Evolutionary conservation across 345 rosid species (phyloP), one percentile per base, ranked within the genome.

Genomic region (Boechera stricta): DNA sequence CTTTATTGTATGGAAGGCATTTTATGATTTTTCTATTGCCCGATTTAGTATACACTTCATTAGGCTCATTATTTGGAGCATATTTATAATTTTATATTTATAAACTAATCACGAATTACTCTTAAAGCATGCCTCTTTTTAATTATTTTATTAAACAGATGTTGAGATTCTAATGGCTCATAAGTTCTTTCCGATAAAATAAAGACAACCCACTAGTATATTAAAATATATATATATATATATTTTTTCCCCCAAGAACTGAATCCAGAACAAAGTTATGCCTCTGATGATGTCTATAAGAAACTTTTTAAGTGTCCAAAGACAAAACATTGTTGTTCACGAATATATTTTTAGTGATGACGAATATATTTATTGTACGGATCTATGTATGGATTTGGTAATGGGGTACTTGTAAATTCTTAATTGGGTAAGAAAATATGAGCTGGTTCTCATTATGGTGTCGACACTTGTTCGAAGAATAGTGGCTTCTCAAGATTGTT

Each of bases 31-130:
- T 79, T 73, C 67, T 84, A 79, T 80, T 81, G 76, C 82, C 82
- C 35, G 64, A 82, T 67, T 63, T 83, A 76, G 89, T 67, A 84
- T 76, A 76, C 90, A 68, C 81, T 83, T 89, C 87, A 60, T 71
- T 60, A 60, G 48, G 39, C 52, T 73, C 71, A 74, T 36, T 77
- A 71, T 38, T 71, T 77, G 4, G 65, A 71, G 48, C 62, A 77
- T 65, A 56, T 21, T 49, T 72, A 35, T 38, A 61, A 15, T 16
- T 42, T 63, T 53, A 35, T 54, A 56, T 41, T 5, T 11, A 13
- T 48, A 64, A 47, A 56, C 48, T 77, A 57, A 60, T 60, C 31
- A 60, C 29, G 38, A 52, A 52, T 53, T 69, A 51, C 73, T 58
- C 71, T 36, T 47, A 56, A 77, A 71, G 76, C 72, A 55, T 72